Conservation (phyloP, 805 yeast genomes). For the Ogataea glucozyma region DNA sequence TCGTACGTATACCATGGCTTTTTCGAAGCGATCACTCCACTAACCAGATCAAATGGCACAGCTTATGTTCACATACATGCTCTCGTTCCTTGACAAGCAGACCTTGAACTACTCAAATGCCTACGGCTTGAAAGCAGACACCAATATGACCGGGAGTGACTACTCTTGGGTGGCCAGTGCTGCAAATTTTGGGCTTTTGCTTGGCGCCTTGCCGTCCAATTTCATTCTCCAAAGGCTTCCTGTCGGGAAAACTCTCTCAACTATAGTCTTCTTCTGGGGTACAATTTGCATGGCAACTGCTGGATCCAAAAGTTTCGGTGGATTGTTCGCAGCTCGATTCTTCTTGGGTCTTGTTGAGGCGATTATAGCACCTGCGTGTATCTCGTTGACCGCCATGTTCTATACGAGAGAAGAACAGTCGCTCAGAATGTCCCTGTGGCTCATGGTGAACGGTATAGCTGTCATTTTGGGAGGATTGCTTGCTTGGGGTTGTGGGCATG, state of each 20-base stretch:
- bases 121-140: constrained; percentile 33
- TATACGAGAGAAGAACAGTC: constrained; percentile 38
- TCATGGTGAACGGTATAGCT: constrained; percentile 48
- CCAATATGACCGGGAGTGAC: constrained; percentile 37
- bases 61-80: constrained; percentile 48
- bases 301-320: constrained; percentile 38
- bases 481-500: constrained; percentile 50
- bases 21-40: no score
- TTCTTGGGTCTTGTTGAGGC: constrained; percentile 40
- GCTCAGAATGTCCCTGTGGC: constrained; percentile 39
- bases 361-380: constrained; percentile 37
- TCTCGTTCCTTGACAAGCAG: constrained; percentile 54
- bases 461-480: constrained; percentile 49
- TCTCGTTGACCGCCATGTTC: constrained; percentile 30
- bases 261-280: constrained; percentile 47
- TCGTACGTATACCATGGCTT: constrained; percentile 25
- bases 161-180: constrained; percentile 44
- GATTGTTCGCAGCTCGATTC: constrained; percentile 36
- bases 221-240: constrained; percentile 51
- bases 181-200: constrained; percentile 45
- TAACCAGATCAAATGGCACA: neutral
- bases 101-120: constrained; percentile 54
- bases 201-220: constrained; percentile 46
- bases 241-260: constrained; percentile 40
- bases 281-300: constrained; percentile 48